These are phyloP conservation scores for Climacium dendroides DNA, from an alignment of 225 moss, liverwort and hornwort species.

Conservation along the genomic window DNA sequence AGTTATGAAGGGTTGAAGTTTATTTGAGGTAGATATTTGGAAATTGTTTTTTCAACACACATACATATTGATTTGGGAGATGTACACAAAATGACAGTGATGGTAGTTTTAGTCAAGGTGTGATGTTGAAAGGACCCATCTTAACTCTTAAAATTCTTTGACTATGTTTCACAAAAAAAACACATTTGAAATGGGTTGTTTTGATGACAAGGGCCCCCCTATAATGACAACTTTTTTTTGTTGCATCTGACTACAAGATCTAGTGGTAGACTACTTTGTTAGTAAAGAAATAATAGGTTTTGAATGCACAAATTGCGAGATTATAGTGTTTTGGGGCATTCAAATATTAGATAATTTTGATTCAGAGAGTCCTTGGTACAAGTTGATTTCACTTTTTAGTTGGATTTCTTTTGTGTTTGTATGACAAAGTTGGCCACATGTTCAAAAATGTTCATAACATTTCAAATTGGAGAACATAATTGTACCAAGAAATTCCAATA, in stretches of 20 bases:
- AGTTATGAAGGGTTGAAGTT: background rate
- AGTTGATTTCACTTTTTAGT: background rate
- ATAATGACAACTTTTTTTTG: background rate
- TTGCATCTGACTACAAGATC: background rate
- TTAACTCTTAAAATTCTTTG: too few species aligned
- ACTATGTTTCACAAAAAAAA: accelerated
- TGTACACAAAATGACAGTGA: too few species aligned
- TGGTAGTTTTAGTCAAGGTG: accelerated
- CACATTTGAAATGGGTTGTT: background rate
- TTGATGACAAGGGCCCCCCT: accelerated
- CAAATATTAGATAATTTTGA: accelerated
- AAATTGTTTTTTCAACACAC: too few species aligned
- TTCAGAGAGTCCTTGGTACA: background rate
- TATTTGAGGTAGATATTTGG: background rate
- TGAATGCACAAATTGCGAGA: background rate
- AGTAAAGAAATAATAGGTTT: too few species aligned
- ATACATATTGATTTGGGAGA: background rate
- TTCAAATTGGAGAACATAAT: too few species aligned
- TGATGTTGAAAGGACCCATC: too few species aligned
- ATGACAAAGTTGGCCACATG: accelerated
- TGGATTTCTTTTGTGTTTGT: background rate
- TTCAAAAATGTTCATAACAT: background rate
- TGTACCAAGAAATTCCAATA: background rate
- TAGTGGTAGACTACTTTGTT: background rate
- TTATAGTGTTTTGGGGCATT: background rate